Base-by-base conservation (phyloP, 352 stramenopile species). In the Phytopythium sindhum region DNA sequence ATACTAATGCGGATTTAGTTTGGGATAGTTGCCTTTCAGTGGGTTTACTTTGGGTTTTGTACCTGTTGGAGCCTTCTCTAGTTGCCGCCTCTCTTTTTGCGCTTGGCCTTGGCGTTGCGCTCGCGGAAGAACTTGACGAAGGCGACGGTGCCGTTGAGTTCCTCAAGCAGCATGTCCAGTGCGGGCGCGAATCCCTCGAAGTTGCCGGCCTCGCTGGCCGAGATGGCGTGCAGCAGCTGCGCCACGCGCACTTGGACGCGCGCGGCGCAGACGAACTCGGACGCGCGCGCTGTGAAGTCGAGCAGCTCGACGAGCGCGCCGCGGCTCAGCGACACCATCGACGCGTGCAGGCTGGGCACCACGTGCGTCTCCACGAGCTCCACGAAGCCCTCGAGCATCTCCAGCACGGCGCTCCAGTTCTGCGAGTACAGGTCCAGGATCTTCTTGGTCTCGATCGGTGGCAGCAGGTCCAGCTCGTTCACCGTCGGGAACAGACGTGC, bases 371-470 rank as follows among this genome's bases (percentile, higher is more conserved):
- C 57, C 23, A 77, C 76, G 52, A 93, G 64, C 41, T 91, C 80
- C 15, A 74, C 66, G 50, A 80, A 93, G 0, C 84, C 84, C 44
- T 88, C 72, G 12, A 93, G 68, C 84, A 93, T 93, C 50, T 91
- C 84, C 4, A 74, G 54, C 65, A 89, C 73, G 10, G 80, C 81
- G 17, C 63, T 67, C 19, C 77, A 70, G 67, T 89, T 90, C 44
- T 90, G 78, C 23, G 83, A 63, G 57, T 91, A 93, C 23, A 91
- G 69, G 19, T 66, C 64, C 39, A 79, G 63, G 1, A 75, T 68
- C 1, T 75, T 73, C 56, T 80, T 87, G 0, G 78, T 89, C 58
- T 93, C 81, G 35, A 93, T 62, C 0, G 81, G 83, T 24, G 80
- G 73, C 15, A 91, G 55, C n/a, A 72, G 60, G 53, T 84, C 77